phyloP scores from a whole-genome alignment of 2,329 filamentous ascomycete genomes.

The Chalara sp. region DNA sequence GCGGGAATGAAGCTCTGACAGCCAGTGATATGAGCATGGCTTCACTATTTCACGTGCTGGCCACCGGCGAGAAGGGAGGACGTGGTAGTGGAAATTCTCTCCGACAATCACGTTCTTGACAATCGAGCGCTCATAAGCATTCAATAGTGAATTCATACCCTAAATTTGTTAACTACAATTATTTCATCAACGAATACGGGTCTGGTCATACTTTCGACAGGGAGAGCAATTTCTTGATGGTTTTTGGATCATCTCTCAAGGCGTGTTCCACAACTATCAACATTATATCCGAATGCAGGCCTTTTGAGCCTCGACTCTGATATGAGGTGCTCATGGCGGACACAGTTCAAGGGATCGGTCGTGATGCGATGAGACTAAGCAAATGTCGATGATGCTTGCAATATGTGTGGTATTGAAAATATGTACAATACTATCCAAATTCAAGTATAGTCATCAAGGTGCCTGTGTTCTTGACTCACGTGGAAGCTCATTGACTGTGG shows the following conservation, averaged over 20 bases:
- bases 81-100: constrained; percentile 1
- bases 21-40: constrained; percentile 16
- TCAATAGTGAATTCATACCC: constrained; percentile 15
- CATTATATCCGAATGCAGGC: constrained; percentile 14
- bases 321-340: too few relatives aligned
- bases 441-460: too few relatives aligned
- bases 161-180: constrained; percentile 5
- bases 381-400: too few relatives aligned
- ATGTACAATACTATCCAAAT: too few relatives aligned
- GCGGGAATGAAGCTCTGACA: constrained; percentile 14
- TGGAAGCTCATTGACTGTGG: too few relatives aligned
- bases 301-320: too few relatives aligned
- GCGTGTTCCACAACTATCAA: constrained; percentile 13
- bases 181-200: not conserved
- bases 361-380: too few relatives aligned
- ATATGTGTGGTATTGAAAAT: too few relatives aligned
- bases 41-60: constrained; percentile 2
- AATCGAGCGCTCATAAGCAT: constrained; percentile 16
- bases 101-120: constrained; percentile 1
- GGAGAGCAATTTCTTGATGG: constrained; percentile 6
- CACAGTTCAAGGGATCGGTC: too few relatives aligned
- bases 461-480: too few relatives aligned
- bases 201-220: constrained; percentile 14
- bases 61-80: constrained; percentile 1
- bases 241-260: constrained; percentile 12